phyloP scores from a whole-genome alignment of 2,329 filamentous ascomycete genomes.

The Metarhizium robertsii region DNA sequence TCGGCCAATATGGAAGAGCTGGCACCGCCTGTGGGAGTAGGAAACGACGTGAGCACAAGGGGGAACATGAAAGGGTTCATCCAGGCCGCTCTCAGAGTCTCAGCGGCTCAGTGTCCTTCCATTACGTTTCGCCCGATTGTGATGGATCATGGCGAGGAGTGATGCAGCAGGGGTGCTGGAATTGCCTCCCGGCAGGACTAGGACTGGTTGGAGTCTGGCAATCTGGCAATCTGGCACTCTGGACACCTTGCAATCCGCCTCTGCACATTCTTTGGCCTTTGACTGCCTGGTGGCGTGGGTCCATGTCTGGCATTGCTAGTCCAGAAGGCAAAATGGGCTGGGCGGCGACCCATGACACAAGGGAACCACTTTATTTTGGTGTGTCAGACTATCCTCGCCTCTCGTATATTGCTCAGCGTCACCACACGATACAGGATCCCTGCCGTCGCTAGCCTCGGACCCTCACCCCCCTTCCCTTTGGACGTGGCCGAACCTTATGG shows the following conservation, averaged over 20 bases:
- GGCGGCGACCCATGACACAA: slow-evolving; percentile 17
- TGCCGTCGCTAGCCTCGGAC: slow-evolving; percentile 15
- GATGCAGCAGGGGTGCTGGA: slow-evolving; percentile 3
- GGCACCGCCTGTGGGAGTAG: no score
- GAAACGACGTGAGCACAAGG: no score
- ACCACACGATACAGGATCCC: slow-evolving; percentile 25
- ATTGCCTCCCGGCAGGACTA: not conserved
- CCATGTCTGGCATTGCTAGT: slow-evolving; percentile 15
- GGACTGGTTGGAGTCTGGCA: not conserved
- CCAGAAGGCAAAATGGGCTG: slow-evolving; percentile 17
- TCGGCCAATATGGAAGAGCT: no score
- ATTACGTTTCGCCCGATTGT: slow-evolving; percentile 3
- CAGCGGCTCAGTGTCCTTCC: slow-evolving; percentile 1
- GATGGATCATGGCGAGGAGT: slow-evolving; percentile 2
- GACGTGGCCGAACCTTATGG: slow-evolving; percentile 23
- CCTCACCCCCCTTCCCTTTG: slow-evolving; percentile 1
- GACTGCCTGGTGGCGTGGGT: slow-evolving; percentile 9
- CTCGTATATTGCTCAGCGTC: slow-evolving; percentile 42
- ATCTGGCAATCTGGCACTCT: not conserved
- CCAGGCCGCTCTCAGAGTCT: not conserved
- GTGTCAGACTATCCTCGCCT: slow-evolving; percentile 41
- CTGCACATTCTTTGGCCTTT: not conserved
- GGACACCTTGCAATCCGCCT: not conserved
- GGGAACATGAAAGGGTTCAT: no score
- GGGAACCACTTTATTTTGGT: slow-evolving; percentile 33